Conservation (phyloP, 352 stramenopile species). For the Globisporangium nagaii region DNA sequence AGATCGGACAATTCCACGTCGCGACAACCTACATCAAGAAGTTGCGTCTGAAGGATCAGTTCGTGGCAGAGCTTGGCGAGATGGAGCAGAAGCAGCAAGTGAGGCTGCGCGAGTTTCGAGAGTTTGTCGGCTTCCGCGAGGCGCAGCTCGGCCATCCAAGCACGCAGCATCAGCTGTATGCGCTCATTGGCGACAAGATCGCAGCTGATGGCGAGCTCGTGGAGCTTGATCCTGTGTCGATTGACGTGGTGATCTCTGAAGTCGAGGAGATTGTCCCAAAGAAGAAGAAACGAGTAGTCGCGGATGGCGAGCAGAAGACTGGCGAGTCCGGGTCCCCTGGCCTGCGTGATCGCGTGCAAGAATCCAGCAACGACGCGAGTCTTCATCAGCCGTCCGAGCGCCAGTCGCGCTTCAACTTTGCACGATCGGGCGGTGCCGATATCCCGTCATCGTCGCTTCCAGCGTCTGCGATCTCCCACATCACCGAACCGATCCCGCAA, state of each 20-base stretch:
- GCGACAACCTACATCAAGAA: slow-evolving; percentile 78
- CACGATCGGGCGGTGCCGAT: slow-evolving; percentile 13
- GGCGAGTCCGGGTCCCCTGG: not conserved
- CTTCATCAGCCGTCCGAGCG: slow-evolving; percentile 4
- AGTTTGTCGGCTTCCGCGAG: slow-evolving; percentile 42
- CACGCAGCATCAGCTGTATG: slow-evolving; percentile 29
- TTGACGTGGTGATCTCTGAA: slow-evolving; percentile 53
- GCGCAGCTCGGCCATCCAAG: slow-evolving; percentile 40
- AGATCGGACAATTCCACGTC: slow-evolving; percentile 69
- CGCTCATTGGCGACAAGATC: slow-evolving; percentile 32
- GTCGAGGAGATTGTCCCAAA: slow-evolving; percentile 50
- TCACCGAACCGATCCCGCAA: not conserved
- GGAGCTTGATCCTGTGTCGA: slow-evolving; percentile 34
- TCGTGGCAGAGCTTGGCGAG: slow-evolving; percentile 41
- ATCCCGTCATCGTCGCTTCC: slow-evolving; percentile 6
- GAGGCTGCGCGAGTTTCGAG: slow-evolving; percentile 52
- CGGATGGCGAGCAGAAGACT: slow-evolving; percentile 2
- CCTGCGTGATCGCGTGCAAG: too few species aligned
- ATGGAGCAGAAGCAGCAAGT: slow-evolving; percentile 55
- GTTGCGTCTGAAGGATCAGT: slow-evolving; percentile 58
- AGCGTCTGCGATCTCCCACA: not conserved
- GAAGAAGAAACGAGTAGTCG: slow-evolving; percentile 19
- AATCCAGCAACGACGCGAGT: slow-evolving; percentile 2
- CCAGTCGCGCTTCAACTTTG: slow-evolving; percentile 61
- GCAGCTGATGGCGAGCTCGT: slow-evolving; percentile 37